Evolutionary conservation across 768 basidiomycete species (phyloP), one percentile per base, ranked within the genome.

Genomic region (Cubamyces sp.): DNA sequence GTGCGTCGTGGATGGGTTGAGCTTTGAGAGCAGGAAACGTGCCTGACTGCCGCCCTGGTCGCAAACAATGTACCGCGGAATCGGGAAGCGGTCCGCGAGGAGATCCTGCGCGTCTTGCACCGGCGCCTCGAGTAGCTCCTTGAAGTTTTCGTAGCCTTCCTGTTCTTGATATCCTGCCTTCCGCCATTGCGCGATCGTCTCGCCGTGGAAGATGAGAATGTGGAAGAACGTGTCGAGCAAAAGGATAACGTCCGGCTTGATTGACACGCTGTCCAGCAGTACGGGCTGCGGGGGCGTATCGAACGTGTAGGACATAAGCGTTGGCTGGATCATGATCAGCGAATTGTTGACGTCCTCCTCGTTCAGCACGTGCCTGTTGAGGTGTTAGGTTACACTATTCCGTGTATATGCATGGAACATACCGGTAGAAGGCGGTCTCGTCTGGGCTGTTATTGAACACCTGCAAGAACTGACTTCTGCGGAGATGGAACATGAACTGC

Each of bases 371-470:
- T 98, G 97, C 66, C 96, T 96, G 56, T 7, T 16, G 59, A 18
- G 15, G 55, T 23, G 43, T n/a, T 46, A 21, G 54, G 34, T 6
- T 15, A 9, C 25, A 42, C 18, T 11, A 16, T 8, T 21, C 4
- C 23, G 1, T 26, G 8, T 53, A 37, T 34, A 62, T 28, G 55
- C 11, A 67, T 6, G 23, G 19, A 11, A 52, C 86, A 67, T 54
- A 89, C 94, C 96, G 84, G 76, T 98, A 98, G 82, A 96, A 98
- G 15, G 96, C 97, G 19, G 96, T 98, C 79, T 99, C 97, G 74
- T 99, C 97, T 8, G 97, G 97, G 82, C 94, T 96, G 81, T 98
- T 99, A 77, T 98, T 98, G 78, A 98, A 98, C 57, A 98, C 96
- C 77, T 99, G 97, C 74, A 99, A 80, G 81, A 99, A 98, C 77